Evolutionary conservation across 495 filamentous ascomycete species (phyloP).

Genomic region (Cercophora scortea): DNA sequence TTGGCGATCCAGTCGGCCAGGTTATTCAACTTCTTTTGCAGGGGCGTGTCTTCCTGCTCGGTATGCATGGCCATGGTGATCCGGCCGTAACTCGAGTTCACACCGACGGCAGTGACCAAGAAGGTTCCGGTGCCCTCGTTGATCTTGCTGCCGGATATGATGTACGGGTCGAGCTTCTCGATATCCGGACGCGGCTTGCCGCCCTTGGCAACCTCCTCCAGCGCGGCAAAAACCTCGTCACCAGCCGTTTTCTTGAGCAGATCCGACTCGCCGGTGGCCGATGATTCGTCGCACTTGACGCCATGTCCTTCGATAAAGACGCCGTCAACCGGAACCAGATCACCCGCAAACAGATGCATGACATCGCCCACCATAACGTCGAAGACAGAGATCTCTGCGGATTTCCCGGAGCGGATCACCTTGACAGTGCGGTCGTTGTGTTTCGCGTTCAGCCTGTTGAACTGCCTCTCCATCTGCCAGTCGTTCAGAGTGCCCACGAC

Average conservation of each 20-base stretch:
- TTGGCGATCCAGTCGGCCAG: slow-evolving; percentile 90
- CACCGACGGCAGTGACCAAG: slow-evolving; percentile 75
- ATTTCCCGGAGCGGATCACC: slow-evolving; percentile 68
- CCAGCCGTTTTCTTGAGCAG: slow-evolving; percentile 62
- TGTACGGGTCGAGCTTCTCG: slow-evolving; percentile 84
- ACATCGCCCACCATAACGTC: slow-evolving; percentile 70
- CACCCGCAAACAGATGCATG: slow-evolving; percentile 64
- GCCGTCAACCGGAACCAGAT: slow-evolving; percentile 69
- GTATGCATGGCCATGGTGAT: slow-evolving; percentile 91
- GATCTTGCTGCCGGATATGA: slow-evolving; percentile 86
- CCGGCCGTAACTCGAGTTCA: slow-evolving; percentile 81
- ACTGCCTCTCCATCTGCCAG: slow-evolving; percentile 77
- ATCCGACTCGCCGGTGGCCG: slow-evolving; percentile 80
- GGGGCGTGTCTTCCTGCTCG: slow-evolving; percentile 80
- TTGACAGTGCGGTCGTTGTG: slow-evolving; percentile 78
- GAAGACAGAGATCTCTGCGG: slow-evolving; percentile 60
- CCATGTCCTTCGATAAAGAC: slow-evolving; percentile 64
- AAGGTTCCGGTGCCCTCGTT: slow-evolving; percentile 87
- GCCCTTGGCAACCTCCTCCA: slow-evolving; percentile 47
- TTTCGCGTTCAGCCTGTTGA: slow-evolving; percentile 68
- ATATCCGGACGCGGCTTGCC: slow-evolving; percentile 44
- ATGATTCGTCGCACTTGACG: slow-evolving; percentile 75
- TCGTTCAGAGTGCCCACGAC: slow-evolving; percentile 68
- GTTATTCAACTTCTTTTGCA: slow-evolving; percentile 84
- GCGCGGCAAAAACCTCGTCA: slow-evolving; percentile 70